phyloP scores from a whole-genome alignment of 345 rosid genomes.

The Citrus glauca region DNA sequence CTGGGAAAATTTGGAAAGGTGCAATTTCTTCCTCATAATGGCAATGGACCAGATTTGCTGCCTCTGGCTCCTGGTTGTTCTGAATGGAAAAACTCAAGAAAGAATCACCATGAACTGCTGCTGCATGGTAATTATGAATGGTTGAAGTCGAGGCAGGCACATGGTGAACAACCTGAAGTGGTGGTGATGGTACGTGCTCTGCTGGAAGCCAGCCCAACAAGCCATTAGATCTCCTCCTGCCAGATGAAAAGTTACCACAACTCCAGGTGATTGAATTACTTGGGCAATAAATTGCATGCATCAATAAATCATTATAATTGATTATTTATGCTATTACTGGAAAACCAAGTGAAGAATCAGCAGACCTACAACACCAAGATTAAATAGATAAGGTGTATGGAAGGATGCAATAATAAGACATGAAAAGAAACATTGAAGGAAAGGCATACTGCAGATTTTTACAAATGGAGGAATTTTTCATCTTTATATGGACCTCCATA shows the following conservation, averaged over 20 bases:
- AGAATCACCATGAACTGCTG: not conserved
- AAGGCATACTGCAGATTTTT: not conserved
- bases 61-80: not conserved
- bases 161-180: not conserved
- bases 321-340: not conserved
- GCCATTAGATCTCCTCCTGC: not conserved
- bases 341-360: not conserved
- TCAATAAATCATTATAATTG: not conserved
- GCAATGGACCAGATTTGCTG: not conserved
- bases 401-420: not conserved
- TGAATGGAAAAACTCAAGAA: not conserved
- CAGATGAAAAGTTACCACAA: not conserved
- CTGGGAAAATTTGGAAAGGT: not conserved
- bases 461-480: not conserved
- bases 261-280: not conserved
- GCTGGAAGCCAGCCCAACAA: not conserved
- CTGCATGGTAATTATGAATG: not conserved
- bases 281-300: not conserved
- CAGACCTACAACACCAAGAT: not conserved
- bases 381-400: not conserved
- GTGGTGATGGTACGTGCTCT: not conserved
- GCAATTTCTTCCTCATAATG: not conserved
- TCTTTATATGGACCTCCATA: not conserved
- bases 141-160: not conserved
- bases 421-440: not conserved